Evolutionary conservation across 148 eudicot species (phyloP), one percentile per base, ranked within the genome.

Genomic region (Persicaria tinctoria): DNA sequence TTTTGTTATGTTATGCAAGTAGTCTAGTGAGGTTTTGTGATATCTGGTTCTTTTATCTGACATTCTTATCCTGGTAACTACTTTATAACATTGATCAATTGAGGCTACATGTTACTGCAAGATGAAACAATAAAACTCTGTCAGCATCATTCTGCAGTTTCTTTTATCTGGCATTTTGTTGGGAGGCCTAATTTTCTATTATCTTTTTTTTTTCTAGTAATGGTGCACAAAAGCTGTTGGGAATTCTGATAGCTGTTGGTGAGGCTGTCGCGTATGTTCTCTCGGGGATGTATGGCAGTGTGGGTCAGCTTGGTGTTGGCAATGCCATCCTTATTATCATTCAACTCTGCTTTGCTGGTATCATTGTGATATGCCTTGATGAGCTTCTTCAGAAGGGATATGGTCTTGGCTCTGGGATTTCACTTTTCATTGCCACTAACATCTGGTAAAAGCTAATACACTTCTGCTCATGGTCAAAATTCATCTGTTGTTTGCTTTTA

Each of bases 341-440:
- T 71, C 97, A 91, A 77, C 93, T 92, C 53, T 86, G 87, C 84
- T 91, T 91, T 83, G 97, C 97, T 75, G 93, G 93, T n/a, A 91
- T 91, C 12, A 91, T 88, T 6, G 89, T 91, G 60, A 88, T 91
- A 49, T 91, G 97, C 80, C 84, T 91, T 51, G 93, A 91, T 78
- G 97, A 91, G 70, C 93, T 89, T 78, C 97, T 91, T 71, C 93
- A 91, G 80, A 91, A 91, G 80, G 97, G 93, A 80, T 91, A 91
- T 83, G 97, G 97, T 81, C 84, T 91, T 32, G 97, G 97, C 27
- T 91, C 92, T 80, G 97, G 97, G 46, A 89, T 91, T 66, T 91
- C 97, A 3, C 83, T 91, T 17, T 91, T 91, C 79, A 91, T 89
- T 70, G 97, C 93, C 7, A 89, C 97, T 80, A 91, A 91, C 76